Evolutionary conservation across 805 yeast genomes (phyloP), one percentile per base, ranked within the genome.

Genomic region (Kuraishia borneana): DNA sequence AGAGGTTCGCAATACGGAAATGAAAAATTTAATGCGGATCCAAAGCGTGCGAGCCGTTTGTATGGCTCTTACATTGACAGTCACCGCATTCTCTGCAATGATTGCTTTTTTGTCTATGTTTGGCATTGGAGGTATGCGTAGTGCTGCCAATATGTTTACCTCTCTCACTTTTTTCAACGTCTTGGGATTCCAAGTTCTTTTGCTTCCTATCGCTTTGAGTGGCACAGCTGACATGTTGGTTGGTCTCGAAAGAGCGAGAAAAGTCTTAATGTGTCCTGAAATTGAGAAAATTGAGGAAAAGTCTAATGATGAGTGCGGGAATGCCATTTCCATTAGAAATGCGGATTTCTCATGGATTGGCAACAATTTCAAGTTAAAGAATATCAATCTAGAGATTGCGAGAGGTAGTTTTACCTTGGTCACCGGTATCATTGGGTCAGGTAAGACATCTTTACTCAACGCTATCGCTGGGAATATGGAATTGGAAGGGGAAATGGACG

Each of bases 341-440:
- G 20, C 30, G 6, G 17, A 8, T 6, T 18, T 28, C 9, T 6
- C 17, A 14, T 14, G 30, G 30, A 18, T 28, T 6, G 17, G 18
- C n/a, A 6, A 18, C 8, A 13, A 9, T 6, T 36, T 61, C 32
- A 67, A 83, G 45, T 46, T 76, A 48, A 37, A 44, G 29, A 43
- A 77, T 46, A 53, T 84, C 38, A 62, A 74, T 42, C 52, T 84
- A 16, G 48, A 54, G 1, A 60, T 84, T 31, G 54, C 61, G 29
- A 70, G 68, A 37, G 82, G 83, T 17, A 94, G 83, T 48, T 72
- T 87, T 34, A 58, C 84, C 6, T 79, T 81, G 39, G 65, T 83
- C 18, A 81, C 89, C 0, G 95, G 95, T 12, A 56, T 77, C 1
- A 81, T 84, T 46, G 92, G 92, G 4, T 63, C 81, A 2, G 92